A percentile compares a stretch with the other conserved stretches of the same genome.
These are phyloP conservation scores for Fragilaria crotonensis DNA, from an alignment of 108 stramenopile genomes.

Conservation along the genomic window DNA sequence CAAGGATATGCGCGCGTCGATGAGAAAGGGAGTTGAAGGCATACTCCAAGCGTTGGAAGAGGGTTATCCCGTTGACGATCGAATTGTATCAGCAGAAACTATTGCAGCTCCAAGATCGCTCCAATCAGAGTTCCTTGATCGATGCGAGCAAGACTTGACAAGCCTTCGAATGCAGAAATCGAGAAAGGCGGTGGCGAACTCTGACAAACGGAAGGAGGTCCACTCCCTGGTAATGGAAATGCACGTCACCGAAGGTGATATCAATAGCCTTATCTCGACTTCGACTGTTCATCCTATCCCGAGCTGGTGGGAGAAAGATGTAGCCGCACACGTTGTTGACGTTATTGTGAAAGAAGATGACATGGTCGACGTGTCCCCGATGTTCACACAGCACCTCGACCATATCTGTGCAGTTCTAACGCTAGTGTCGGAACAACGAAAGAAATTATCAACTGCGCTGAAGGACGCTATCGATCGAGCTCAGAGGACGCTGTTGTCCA, in stretches of 20 bases:
- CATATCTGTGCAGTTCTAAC: conserved; percentile 23
- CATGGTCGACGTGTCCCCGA: conserved; percentile 13
- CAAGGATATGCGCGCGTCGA: no score
- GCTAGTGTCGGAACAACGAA: conserved; percentile 34
- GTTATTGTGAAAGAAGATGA: conserved; percentile 15
- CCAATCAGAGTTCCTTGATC: conserved; percentile 21
- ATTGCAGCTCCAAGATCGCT: conserved; percentile 2
- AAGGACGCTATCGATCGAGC: conserved; percentile 48
- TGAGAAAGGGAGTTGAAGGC: no score
- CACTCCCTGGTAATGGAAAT: conserved; percentile 34
- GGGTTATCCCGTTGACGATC: no score
- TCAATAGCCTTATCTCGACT: conserved; percentile 23
- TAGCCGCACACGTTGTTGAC: conserved; percentile 9
- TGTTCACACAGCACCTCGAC: conserved; percentile 41
- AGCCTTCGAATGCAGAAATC: conserved; percentile 49
- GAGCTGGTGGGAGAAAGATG: conserved; percentile 36
- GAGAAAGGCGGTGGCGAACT: conserved; percentile 33
- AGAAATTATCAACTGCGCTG: conserved; percentile 34
- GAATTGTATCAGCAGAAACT: no score
- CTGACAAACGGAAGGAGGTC: conserved; percentile 23
- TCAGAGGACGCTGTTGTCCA: conserved; percentile 53
- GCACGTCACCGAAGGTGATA: conserved; percentile 30
- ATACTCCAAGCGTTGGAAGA: no score
- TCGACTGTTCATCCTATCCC: conserved; percentile 14
- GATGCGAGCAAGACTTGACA: conserved; percentile 51